Evolutionary conservation across 2,329 filamentous ascomycete genomes (phyloP), one percentile per base, ranked within the genome.

Genomic region (Fusarium sarcochroum): DNA sequence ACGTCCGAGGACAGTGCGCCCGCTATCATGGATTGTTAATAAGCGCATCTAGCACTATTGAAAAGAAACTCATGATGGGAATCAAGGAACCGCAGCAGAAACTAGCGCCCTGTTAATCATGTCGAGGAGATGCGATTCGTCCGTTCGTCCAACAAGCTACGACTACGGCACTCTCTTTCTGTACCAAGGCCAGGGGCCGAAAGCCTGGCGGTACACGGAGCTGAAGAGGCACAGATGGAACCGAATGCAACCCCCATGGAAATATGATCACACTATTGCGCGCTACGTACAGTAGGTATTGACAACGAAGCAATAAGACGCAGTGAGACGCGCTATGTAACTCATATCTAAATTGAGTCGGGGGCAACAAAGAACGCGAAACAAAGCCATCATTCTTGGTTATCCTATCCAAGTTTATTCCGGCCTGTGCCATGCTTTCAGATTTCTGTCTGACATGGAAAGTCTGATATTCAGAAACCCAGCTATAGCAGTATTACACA

Each of bases 191-290:
- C 46, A 62, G 61, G 66, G 65, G 51, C 45, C 30, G 27, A 58
- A 50, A 62, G 66, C 66, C 66, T 66, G 55, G 62, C 62, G 62
- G 61, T 66, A 67, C 44, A 42, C 42, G 30, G 48, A 69, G 66
- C 66, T 69, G 66, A 69, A 69, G 48, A 68, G 60, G 65, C 42
- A 52, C 65, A 61, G 35, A 61, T 69, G 62, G 41, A 54, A 62
- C 60, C 42, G 54, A 58, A 60, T 55, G 58, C 61, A 55, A 55
- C 56, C 41, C 35, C 45, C 37, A 58, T 25, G 49, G 20, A 48
- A n/a, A 13, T 20, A 41, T 32, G 40, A 55, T 55, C 21, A 63
- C 59, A 46, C 51, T 60, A 60, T 45, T 59, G 42, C 47, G 25
- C 56, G 38, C 60, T 61, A 62, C 34, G 21, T 34, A 57, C 23